Base-by-base conservation (phyloP, 805 yeast genomes). In the Wickerhamomyces ciferrii region DNA sequence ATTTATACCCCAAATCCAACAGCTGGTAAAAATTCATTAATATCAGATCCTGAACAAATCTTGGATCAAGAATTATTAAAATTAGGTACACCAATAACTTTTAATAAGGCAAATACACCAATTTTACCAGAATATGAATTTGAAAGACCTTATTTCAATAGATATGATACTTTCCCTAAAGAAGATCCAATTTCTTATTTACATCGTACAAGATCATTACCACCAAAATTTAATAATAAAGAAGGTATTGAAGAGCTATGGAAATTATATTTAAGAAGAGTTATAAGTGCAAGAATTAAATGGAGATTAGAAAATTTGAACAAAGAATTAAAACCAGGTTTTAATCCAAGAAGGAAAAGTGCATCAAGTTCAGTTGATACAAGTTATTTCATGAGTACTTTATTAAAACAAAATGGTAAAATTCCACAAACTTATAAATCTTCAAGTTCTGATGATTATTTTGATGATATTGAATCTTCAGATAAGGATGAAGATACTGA, bases 241-340 rank as follows among this genome's bases (percentile, higher is more conserved):
- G 44, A 43, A 8, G 38, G 39, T 13, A 17, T 57, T 3, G 52
- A 56, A 31, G 49, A 52, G 0, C 32, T 68, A 2, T 69, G 73
- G 73, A 60, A 54, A 39, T 43, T 61, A 41, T 68, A 68, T 44
- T 43, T 68, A 31, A 52, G 54, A 40, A 45, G 59, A 13, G 63
- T 65, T n/a, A 52, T 68, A n/a, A 53, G 58, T 1, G 61, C 59
- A 39, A 53, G 73, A 44, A 59, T 66, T 15, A 51, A 55, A 18
- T 54, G 69, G 54, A 56, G 72, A 47, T 19, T 66, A 25, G 48
- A 47, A 10, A 53, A 57, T 43, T 29, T n/a, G 24, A 39, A 10
- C 37, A 27, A 39, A 50, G 43, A 27, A 19, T 32, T 35, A 36
- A 19, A 32, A 39, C 46, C 20, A 40, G 44, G 24, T 40, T 39